A percentile compares a stretch with the other conserved stretches of the same genome.
phyloP scores from a whole-genome alignment of 139 green algal species.

The Chlorella vulgaris region DNA sequence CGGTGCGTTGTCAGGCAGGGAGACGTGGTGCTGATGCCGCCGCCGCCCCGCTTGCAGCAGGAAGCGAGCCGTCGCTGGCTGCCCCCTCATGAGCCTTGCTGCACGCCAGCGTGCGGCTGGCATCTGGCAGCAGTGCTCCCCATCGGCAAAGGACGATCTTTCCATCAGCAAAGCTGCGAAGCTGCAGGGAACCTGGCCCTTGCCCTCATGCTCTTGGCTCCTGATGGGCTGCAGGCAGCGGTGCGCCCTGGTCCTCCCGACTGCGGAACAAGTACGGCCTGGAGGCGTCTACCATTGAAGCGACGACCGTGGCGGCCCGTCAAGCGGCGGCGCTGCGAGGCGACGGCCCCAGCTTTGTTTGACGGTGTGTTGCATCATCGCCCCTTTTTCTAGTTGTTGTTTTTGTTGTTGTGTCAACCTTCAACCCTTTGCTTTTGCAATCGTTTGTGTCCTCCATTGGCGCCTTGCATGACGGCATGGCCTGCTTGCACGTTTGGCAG shows the following conservation, averaged over 20 bases:
- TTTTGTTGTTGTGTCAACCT: too few species aligned
- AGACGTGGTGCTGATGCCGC: not conserved
- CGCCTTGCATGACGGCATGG: too few species aligned
- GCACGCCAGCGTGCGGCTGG: too few species aligned
- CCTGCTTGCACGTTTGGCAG: too few species aligned
- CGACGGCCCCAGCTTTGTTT: not conserved
- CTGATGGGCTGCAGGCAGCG: not conserved
- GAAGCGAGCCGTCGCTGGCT: not conserved
- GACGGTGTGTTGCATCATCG: too few species aligned
- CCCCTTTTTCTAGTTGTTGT: too few species aligned
- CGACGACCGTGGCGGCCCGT: not conserved
- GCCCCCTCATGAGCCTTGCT: not conserved
- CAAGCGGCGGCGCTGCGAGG: conserved; percentile 3
- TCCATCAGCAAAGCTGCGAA: not conserved
- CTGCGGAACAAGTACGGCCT: conserved; percentile 15
- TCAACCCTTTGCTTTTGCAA: too few species aligned
- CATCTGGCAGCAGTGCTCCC: not conserved
- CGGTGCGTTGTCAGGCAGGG: too few species aligned
- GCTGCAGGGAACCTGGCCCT: too few species aligned
- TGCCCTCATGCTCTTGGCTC: too few species aligned
- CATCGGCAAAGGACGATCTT: not conserved
- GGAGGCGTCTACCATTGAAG: not conserved
- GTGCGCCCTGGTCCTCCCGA: not conserved
- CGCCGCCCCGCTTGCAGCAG: too few species aligned
- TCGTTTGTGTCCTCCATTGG: too few species aligned